These are phyloP conservation scores for Ophiostoma sp. DNA, from an alignment of 2,329 filamentous ascomycete species.

Conservation along the genomic window DNA sequence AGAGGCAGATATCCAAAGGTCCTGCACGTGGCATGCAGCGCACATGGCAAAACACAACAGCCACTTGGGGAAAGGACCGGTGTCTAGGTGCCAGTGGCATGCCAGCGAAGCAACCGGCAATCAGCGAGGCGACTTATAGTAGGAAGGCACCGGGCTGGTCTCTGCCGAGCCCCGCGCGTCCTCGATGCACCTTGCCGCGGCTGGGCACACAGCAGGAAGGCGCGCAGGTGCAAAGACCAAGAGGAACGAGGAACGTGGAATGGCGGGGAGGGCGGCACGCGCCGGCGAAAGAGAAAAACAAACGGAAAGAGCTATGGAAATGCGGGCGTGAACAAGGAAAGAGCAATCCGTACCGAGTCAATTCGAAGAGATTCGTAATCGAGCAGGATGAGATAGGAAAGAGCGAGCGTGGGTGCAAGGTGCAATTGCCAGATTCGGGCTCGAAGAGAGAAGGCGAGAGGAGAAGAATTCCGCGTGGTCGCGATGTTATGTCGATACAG, in stretches of 20 bases:
- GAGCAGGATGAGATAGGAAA: background rate
- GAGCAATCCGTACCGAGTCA: background rate
- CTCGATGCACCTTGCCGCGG: background rate
- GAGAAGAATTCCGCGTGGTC: background rate
- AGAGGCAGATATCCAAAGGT: background rate
- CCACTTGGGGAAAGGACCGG: background rate
- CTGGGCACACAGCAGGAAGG: background rate
- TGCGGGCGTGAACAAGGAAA: background rate
- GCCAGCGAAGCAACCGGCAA: background rate
- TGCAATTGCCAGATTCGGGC: background rate
- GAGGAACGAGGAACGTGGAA: background rate
- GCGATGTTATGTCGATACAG: background rate
- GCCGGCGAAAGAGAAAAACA: background rate
- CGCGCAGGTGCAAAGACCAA: background rate
- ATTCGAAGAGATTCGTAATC: background rate
- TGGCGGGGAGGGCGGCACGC: constrained; percentile 6
- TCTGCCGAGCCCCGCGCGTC: background rate
- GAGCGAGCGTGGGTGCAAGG: background rate
- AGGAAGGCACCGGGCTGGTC: background rate
- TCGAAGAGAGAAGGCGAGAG: background rate
- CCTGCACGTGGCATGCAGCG: background rate
- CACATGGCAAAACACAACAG: background rate
- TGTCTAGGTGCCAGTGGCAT: background rate
- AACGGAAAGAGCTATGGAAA: background rate
- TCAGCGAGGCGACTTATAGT: background rate